Evolutionary conservation across 345 rosid species (phyloP), one percentile per base, ranked within the genome.

Genomic region (Hibiscus trionum): DNA sequence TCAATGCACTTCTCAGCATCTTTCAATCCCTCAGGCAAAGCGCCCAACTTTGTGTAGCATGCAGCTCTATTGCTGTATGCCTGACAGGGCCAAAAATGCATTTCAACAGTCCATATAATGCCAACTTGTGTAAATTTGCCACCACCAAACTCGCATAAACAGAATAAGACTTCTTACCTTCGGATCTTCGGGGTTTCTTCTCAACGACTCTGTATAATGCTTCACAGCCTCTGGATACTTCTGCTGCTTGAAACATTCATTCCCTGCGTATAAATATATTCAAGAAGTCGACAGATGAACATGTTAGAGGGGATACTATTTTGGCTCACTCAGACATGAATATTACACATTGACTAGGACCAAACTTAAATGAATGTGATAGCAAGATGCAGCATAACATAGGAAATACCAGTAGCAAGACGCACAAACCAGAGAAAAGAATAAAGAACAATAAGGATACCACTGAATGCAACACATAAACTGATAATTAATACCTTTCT

Each of bases 1-100:
- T 93, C 99, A 42, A 95, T 89, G 82, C 98, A 95, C 69, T 90
- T 95, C 60, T 95, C 99, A 27, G 99, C 99, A 80, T 95, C 99
- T 81, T 95, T 95, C 82, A 95, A 72, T 53, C 93, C 98, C 77
- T 95, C 99, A 0, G 99, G 99, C 81, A 93, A 68, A 42, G 99
- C 99, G 53, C 90, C 90, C 5, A 96, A 81, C 66, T 96, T 96
- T 0, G 98, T 93, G 83, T 96, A 96, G 83, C 96, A 91, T 47
- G 99, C 98, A 83, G 99, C 99, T 80, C 99, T 86, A 69, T 96
- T 96, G 73, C 98, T 96, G 57, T 93, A 93, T 0, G 93, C 91
- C 97, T 93, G 83, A 6, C 74, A 73, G 12, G 62, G 35, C 29
- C 29, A 35, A 49, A 47, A 66, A 72, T 27, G 33, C 7, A 69